phyloP scores from a whole-genome alignment of 148 eudicot species.

The Rhododendron griersonianum region DNA sequence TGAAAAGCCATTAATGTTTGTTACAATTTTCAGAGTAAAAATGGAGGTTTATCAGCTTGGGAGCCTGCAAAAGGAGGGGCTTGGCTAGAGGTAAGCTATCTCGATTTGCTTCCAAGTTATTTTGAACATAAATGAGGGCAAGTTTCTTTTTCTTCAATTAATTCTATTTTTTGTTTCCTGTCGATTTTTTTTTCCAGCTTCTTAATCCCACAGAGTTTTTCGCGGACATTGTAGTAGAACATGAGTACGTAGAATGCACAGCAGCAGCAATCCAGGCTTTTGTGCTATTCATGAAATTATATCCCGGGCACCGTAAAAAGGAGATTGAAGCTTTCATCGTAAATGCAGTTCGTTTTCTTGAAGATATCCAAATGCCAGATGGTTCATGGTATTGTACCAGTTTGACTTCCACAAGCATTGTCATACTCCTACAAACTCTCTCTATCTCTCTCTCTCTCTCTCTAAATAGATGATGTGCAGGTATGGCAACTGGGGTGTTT shows the following conservation, averaged over 20 bases:
- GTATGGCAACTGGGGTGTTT: conserved; percentile 58
- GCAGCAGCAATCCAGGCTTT: conserved; percentile 25
- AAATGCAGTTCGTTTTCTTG: conserved; percentile 21
- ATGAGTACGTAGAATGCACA: conserved; percentile 56
- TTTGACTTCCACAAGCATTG: background rate
- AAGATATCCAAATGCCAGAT: conserved; percentile 41
- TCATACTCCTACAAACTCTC: background rate
- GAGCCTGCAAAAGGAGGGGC: conserved; percentile 29
- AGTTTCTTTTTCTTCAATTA: background rate
- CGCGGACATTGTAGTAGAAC: conserved; percentile 40
- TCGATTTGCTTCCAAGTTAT: background rate
- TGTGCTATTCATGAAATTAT: conserved; percentile 9
- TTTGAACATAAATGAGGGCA: background rate
- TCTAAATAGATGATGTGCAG: conserved; percentile 9
- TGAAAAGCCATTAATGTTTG: background rate
- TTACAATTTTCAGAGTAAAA: conserved; percentile 27
- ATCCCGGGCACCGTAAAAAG: conserved; percentile 18
- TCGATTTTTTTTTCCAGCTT: conserved; percentile 17
- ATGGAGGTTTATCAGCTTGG: conserved; percentile 54
- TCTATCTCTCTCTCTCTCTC: background rate
- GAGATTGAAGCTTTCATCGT: conserved; percentile 17
- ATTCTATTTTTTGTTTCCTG: background rate
- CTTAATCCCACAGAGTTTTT: conserved; percentile 56
- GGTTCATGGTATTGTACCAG: conserved; percentile 46
- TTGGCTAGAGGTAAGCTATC: conserved; percentile 48